These are phyloP conservation scores for Pyrenophora teres DNA, from an alignment of 2,329 filamentous ascomycete species.

Conservation along the genomic window DNA sequence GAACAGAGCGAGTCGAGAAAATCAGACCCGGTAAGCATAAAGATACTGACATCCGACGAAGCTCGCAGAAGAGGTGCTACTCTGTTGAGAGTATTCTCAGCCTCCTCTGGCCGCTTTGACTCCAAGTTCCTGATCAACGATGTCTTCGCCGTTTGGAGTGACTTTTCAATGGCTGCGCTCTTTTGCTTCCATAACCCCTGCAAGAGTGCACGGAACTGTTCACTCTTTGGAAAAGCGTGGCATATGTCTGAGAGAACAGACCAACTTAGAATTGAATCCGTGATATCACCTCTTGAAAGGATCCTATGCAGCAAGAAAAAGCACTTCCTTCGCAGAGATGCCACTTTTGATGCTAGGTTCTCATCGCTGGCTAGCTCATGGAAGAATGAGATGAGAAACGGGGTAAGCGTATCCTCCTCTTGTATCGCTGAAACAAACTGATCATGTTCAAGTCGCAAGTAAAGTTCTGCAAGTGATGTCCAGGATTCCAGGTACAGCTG, in stretches of 20 bases:
- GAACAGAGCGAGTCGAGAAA: conserved; percentile 76
- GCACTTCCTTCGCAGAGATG: conserved; percentile 63
- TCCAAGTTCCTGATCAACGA: conserved; percentile 67
- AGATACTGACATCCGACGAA: conserved; percentile 60
- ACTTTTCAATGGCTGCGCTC: conserved; percentile 57
- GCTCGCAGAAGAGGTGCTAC: conserved; percentile 68
- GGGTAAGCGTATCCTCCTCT: conserved; percentile 62
- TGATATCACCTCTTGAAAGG: conserved; percentile 54
- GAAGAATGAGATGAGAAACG: conserved; percentile 72
- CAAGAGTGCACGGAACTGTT: conserved; percentile 57
- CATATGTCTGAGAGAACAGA: conserved; percentile 71
- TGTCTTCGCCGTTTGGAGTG: conserved; percentile 65
- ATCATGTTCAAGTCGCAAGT: conserved; percentile 63
- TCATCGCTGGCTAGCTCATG: conserved; percentile 53
- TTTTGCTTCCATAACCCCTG: conserved; percentile 59
- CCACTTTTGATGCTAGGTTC: conserved; percentile 46
- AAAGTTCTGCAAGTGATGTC: conserved; percentile 68
- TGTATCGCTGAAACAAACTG: conserved; percentile 59
- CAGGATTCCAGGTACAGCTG: conserved; percentile 76
- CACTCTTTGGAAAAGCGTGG: conserved; percentile 68
- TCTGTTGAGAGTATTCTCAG: conserved; percentile 60
- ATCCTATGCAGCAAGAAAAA: conserved; percentile 69
- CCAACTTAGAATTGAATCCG: conserved; percentile 63
- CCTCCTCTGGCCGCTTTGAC: conserved; percentile 60
- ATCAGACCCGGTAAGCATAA: conserved; percentile 84